phyloP scores from a whole-genome alignment of 1,284 basidiomycete species.

The Ceratorhiza oryzae-sativae region DNA sequence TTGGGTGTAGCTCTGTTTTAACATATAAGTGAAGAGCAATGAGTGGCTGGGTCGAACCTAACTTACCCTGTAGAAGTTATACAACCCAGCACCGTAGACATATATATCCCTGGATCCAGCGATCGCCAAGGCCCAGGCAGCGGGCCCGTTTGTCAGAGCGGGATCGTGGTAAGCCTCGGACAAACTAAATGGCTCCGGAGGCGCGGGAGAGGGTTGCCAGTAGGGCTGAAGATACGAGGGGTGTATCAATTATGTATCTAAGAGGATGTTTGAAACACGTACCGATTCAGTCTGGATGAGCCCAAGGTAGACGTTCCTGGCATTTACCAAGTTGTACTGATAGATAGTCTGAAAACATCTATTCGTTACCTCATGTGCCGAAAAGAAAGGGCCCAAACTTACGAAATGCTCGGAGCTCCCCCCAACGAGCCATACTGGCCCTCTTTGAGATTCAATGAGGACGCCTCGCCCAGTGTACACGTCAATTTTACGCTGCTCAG shows the following conservation, averaged over 20 bases:
- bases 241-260: neutral
- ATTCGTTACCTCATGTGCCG: neutral
- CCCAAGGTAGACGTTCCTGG: constrained; percentile 72
- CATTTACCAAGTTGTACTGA: constrained; percentile 69
- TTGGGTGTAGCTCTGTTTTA: constrained; percentile 47
- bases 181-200: constrained; percentile 37
- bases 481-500: constrained; percentile 55
- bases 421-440: constrained; percentile 50
- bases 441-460: constrained; percentile 60
- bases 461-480: constrained; percentile 77
- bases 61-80: constrained; percentile 68
- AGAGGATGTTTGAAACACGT: neutral
- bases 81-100: constrained; percentile 72
- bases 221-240: constrained; percentile 35
- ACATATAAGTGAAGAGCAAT: neutral
- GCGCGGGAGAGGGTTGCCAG: constrained; percentile 41
- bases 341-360: constrained; percentile 53
- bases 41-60: neutral
- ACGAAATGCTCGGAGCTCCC: constrained; percentile 63
- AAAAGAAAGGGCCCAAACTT: neutral
- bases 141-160: constrained; percentile 52
- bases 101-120: constrained; percentile 64
- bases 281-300: constrained; percentile 61
- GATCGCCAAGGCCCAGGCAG: constrained; percentile 66
- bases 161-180: constrained; percentile 65